Base-by-base conservation (phyloP, 305 asterid genomes). In the Solanum aculeatissimum region DNA sequence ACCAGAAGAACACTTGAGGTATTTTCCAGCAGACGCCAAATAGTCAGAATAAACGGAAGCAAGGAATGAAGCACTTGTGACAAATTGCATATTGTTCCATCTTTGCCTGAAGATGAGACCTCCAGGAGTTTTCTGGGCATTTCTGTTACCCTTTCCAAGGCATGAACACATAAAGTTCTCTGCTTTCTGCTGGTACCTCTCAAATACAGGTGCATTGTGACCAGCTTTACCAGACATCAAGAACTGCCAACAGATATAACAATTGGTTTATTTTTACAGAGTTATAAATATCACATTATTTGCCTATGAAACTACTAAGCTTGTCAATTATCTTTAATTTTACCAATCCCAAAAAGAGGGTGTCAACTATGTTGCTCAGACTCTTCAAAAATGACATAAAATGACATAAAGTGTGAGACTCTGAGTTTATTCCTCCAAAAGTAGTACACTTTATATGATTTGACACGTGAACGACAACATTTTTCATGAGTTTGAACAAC, bases 41-140 rank as follows among this genome's bases (percentile, higher is more conserved):
- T 97, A 95, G 63, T 97, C 99, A 6, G 99, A 92, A 91, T 97
- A 97, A 86, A 95, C 96, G 6, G 98, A 88, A 85, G 89, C 87
- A 55, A 97, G 96, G 92, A 95, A 97, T 1, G 99, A 92, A 79
- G 98, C 96, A 87, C 98, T 91, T 7, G 99, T 93, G 8, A 95
- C 99, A 90, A 95, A 97, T 91, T 95, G 98, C 98, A 97, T 84
- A 85, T 97, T 97, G 93, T 97, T 97, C 99, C 98, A 97, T 72
- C 96, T 90, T 89, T 97, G 99, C 51, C 95, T 88, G 92, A 87
- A 95, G 84, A 95, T 93, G 62, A 95, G 98, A 66, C 99, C 99
- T 62, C 94, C 98, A 0, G 99, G 98, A 32, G 99, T 97, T 84
- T 84, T 94, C 69, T 92, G 99, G 7, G 93, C 95, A 81, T 97